Base-by-base conservation (phyloP, 2,329 filamentous ascomycete species). In the Onygenales sp. region DNA sequence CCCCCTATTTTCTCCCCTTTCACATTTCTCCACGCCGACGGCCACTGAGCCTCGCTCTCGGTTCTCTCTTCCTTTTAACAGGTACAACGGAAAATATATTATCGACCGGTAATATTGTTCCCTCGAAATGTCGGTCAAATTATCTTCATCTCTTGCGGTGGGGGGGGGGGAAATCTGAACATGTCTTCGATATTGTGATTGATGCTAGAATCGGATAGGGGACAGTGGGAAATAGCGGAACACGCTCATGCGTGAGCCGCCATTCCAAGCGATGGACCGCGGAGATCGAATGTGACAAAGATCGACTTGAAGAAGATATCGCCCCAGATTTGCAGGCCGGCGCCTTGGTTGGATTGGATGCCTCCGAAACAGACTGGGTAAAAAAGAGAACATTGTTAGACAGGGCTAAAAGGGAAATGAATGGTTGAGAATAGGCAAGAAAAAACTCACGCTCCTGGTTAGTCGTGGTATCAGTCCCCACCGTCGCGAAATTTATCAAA, bases 221-320 rank as follows among this genome's bases (percentile, higher is more conserved):
- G 1, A 27, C 21, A 27, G 21, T 5, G 21, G 21, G 21, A 5
- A 27, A 27, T 1, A 27, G 21, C 5, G 3, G 21, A 41, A 11
- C 38, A 11, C 11, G 9, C 55, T 54, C 49, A 68, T 14, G 60
- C 58, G 49, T 74, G 72, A 38, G 71, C 66, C 21, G 78, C 81
- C 59, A 84, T 69, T 32, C 78, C 77, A 43, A 84, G 66, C 13
- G 69, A 72, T 3, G 75, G 75, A 1, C 70, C 70, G 2, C 70
- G 64, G 59, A 72, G 66, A 59, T 80, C 75, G 63, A 85, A 85
- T 53, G 81, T 79, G 45, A 81, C 80, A 61, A 83, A 81, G 59
- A 81, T 74, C 4, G 78, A 72, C 68, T 78, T 81, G 62, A 84
- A 74, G 66, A 84, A 77, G 31, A 78, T 73, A 60, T 84, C 82